Evolutionary conservation across 2,329 filamentous ascomycete genomes (phyloP), one percentile per base, ranked within the genome.

Genomic region (Verticillium nubilum): DNA sequence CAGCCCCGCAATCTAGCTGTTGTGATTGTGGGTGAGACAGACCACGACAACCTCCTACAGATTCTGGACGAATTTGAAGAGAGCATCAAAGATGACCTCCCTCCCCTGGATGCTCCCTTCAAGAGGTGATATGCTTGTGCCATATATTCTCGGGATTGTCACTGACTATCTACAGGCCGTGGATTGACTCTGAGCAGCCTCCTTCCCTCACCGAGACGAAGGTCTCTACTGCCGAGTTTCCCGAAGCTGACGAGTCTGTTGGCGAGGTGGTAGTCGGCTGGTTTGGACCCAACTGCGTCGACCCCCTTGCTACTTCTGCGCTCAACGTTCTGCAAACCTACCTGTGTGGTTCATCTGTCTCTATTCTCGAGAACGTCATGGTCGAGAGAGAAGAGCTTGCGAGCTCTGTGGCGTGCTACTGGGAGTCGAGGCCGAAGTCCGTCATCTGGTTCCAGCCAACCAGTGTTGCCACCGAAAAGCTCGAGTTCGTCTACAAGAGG

Each of bases 1-100:
- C 94, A 98, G 72, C 95, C 95, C 3, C 94, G 93, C 71, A 99
- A 99, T 69, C 79, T 99, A 61, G 96, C 93, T 64, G 78, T 99
- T 28, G 85, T 97, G 27, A 86, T 99, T 61, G 89, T 96, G n/a
- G 95, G 95, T 52, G 92, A 97, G 73, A 86, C 96, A 1, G 87
- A 97, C 69, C 91, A 97, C 69, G 77, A 84, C 0, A 83, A 96
- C 67, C 82, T 99, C 60, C 77, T 98, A 25, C 76, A 88, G 31
- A 92, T 96, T 54, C 77, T 99, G 33, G 91, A 97, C 67, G 80
- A 87, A 26, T 99, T 99, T 69, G 95, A 99, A 73, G 86, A 90
- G 62, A 89, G 89, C 29, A 94, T 98, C 68, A 78, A 93, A 62
- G 85, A 91, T 64, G 86, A 92, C 63, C 90, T 99, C 27, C 93